phyloP scores from a whole-genome alignment of 495 filamentous ascomycete species.

The Neurospora sp. region DNA sequence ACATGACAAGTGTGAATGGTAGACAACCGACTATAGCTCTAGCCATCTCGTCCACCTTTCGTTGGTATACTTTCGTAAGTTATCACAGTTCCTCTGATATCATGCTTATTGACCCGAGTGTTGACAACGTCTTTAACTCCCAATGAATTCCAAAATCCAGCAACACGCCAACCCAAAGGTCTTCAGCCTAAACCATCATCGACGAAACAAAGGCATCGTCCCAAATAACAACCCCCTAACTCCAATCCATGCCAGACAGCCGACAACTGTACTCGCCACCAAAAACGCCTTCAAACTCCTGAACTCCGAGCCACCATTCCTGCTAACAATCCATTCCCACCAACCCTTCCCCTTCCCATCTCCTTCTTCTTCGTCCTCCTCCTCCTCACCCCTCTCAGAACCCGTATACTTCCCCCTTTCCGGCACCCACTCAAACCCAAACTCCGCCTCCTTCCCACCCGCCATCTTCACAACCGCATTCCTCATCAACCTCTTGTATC shows the following conservation, averaged over 20 bases:
- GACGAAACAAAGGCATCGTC: neutral
- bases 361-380: too few relatives aligned
- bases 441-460: conserved; percentile 33
- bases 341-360: neutral
- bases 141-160: neutral
- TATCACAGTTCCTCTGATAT: neutral
- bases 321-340: neutral
- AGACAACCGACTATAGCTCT: neutral
- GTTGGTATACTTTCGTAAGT: too few relatives aligned
- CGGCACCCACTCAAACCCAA: conserved; percentile 60
- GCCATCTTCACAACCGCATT: conserved; percentile 11
- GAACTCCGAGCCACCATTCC: neutral
- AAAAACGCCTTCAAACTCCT: neutral
- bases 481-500: neutral
- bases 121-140: neutral
- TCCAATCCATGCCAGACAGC: neutral
- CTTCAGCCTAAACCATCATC: neutral
- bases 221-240: neutral
- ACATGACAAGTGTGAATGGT: neutral
- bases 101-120: neutral
- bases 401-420: conserved; percentile 16
- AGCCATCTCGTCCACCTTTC: too few relatives aligned
- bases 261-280: neutral
- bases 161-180: neutral
- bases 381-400: conserved; percentile 1